These are phyloP conservation scores for Colletotrichum lindemuthianum DNA, from an alignment of 2,329 filamentous ascomycete species.

Conservation along the genomic window DNA sequence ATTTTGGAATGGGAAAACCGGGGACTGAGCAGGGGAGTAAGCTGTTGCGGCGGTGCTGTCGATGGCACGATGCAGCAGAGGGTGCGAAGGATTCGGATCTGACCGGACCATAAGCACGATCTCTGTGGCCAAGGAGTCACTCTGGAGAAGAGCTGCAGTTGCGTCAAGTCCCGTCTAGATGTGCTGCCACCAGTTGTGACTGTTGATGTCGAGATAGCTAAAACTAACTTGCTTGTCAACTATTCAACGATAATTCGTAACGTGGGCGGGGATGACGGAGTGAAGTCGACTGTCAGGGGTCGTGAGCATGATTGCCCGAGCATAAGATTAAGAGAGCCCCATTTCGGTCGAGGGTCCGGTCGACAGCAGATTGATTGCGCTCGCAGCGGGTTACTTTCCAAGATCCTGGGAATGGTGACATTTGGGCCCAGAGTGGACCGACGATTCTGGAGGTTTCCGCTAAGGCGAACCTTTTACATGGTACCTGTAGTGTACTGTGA, in stretches of 20 bases:
- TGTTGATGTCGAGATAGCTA: too few species aligned
- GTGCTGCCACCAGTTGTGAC: too few species aligned
- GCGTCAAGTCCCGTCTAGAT: too few species aligned
- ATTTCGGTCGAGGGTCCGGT: constrained; percentile 1
- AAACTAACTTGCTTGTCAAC: too few species aligned
- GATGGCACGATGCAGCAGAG: too few species aligned
- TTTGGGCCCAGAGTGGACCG: neutral
- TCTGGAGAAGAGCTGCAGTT: too few species aligned
- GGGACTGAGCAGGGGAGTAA: constrained; percentile 8
- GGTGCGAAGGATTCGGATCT: too few species aligned
- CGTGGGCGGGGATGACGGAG: neutral
- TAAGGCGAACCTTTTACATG: constrained; percentile 7
- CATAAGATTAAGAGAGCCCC: constrained; percentile 3
- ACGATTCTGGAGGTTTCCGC: neutral
- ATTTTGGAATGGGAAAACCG: neutral
- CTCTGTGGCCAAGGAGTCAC: too few species aligned
- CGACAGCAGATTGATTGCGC: constrained; percentile 9
- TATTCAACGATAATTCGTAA: constrained; percentile 8
- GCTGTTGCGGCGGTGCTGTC: neutral
- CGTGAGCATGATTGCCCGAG: constrained; percentile 2
- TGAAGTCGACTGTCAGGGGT: constrained; percentile 12
- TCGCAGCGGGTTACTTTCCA: neutral
- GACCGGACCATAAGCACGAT: too few species aligned
- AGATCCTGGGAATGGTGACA: neutral
- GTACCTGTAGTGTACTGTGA: too few species aligned